Conservation (phyloP, 2,329 filamentous ascomycete genomes). For the Emergomyces pasteurianus region DNA sequence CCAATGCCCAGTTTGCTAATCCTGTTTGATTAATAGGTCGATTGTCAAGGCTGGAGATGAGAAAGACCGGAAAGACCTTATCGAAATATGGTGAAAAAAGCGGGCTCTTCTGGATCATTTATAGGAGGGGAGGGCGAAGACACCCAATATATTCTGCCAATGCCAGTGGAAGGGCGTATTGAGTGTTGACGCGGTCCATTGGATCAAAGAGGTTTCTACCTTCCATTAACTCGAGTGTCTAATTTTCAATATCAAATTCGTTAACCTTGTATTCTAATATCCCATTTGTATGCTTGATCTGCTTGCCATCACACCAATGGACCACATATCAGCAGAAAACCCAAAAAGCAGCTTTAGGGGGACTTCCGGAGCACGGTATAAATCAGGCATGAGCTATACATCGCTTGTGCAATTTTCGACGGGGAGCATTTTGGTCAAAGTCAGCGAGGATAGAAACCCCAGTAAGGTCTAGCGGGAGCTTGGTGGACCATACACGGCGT, state of each 20-base stretch:
- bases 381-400: slow-evolving; percentile 13
- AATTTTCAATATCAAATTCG: not conserved
- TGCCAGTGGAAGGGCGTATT: slow-evolving; percentile 18
- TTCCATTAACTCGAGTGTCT: slow-evolving; percentile 20
- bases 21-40: too few relatives aligned
- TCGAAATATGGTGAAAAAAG: slow-evolving; percentile 14
- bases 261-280: not conserved
- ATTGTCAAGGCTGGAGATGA: too few relatives aligned
- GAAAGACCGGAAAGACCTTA: not conserved
- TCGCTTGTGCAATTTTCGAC: too few relatives aligned
- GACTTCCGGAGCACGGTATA: slow-evolving; percentile 17
- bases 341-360: slow-evolving; percentile 15
- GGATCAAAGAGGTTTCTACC: slow-evolving; percentile 19
- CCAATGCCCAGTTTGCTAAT: slow-evolving; percentile 14
- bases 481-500: too few relatives aligned
- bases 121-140: slow-evolving; percentile 15
- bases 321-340: slow-evolving; percentile 17
- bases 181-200: slow-evolving; percentile 13
- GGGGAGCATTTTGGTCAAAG: slow-evolving; percentile 14
- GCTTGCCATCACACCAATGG: slow-evolving; percentile 16
- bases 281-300: too few relatives aligned
- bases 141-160: slow-evolving; percentile 20
- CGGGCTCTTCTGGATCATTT: slow-evolving; percentile 15
- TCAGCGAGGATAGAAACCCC: slow-evolving; percentile 14
- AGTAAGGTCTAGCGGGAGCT: slow-evolving; percentile 7